A percentile compares a stretch with the other conserved stretches of the same genome.
phyloP scores from a whole-genome alignment of 2,329 filamentous ascomycete species.

The Aspergillus bombycis region DNA sequence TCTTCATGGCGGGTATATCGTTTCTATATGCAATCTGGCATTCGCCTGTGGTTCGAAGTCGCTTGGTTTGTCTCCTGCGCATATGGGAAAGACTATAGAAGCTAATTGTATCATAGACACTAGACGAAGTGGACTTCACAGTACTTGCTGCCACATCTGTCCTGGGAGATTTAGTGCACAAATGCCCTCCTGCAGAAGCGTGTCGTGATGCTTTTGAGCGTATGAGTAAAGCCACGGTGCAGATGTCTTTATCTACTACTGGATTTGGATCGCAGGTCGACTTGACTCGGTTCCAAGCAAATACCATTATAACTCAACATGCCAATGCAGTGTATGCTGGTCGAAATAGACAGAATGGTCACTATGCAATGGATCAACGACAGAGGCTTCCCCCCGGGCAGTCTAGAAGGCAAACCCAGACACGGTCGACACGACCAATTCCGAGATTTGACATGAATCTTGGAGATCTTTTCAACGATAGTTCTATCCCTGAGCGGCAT shows the following conservation, averaged over 20 bases:
- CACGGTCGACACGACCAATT: slow-evolving; percentile 46
- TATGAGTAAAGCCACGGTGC: slow-evolving; percentile 92
- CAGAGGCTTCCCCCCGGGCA: slow-evolving; percentile 29
- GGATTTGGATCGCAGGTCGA: slow-evolving; percentile 66
- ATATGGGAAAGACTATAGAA: too few species aligned
- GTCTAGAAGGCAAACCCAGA: slow-evolving; percentile 37
- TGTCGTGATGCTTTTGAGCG: slow-evolving; percentile 93
- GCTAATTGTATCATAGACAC: slow-evolving; percentile 55
- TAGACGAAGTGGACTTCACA: slow-evolving; percentile 98
- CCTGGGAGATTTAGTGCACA: slow-evolving; percentile 86
- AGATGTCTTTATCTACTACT: slow-evolving; percentile 88
- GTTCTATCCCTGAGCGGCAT: slow-evolving; percentile 38
- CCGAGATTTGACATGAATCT: slow-evolving; percentile 64
- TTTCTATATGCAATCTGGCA: slow-evolving; percentile 98
- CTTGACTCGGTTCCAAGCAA: slow-evolving; percentile 26
- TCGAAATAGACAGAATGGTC: slow-evolving; percentile 16
- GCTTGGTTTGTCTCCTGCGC: slow-evolving; percentile 65
- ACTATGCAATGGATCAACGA: slow-evolving; percentile 24
- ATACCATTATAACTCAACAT: slow-evolving; percentile 19
- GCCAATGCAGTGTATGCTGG: slow-evolving; percentile 14
- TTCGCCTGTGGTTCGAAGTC: slow-evolving; percentile 82
- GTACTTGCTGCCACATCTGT: slow-evolving; percentile 92
- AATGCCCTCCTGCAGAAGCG: slow-evolving; percentile 91
- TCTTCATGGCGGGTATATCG: slow-evolving; percentile 94
- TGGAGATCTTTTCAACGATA: slow-evolving; percentile 54